Percentiles rank a stretch among this genome's conserved stretches.
phyloP scores from a whole-genome alignment of 2,329 filamentous ascomycete genomes.

The Calonectria honghensis region DNA sequence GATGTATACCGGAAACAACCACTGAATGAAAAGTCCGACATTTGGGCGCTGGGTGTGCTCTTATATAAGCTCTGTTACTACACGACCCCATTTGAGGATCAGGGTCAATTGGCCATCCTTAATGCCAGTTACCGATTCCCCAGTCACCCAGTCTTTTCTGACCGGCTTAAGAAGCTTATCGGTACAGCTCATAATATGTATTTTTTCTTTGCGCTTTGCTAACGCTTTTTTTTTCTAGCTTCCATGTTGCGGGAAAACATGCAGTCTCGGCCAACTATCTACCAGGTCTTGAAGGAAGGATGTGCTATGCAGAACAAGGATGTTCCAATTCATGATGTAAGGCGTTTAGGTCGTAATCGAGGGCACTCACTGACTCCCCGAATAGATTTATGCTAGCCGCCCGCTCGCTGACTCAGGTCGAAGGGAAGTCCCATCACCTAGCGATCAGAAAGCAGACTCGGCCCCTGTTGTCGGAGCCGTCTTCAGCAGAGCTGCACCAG shows the following conservation, averaged over 20 bases:
- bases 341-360: constrained; percentile 56
- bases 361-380: constrained; percentile 33
- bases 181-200: constrained; percentile 68
- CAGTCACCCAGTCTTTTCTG: constrained; percentile 90
- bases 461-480: constrained; percentile 85
- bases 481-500: constrained; percentile 83
- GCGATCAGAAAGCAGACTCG: constrained; percentile 70
- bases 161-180: constrained; percentile 91
- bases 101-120: constrained; percentile 96
- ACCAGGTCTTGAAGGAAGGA: constrained; percentile 90
- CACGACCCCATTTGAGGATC: constrained; percentile 98
- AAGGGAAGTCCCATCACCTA: constrained; percentile 70
- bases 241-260: constrained; percentile 94
- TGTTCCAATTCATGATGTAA: constrained; percentile 91
- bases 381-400: constrained; percentile 82
- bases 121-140: constrained; percentile 97
- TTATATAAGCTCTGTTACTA: constrained; percentile 99
- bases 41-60: constrained; percentile 96
- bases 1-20: constrained; percentile 97
- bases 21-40: constrained; percentile 99
- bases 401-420: constrained; percentile 77
- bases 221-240: constrained; percentile 78
- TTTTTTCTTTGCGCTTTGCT: constrained; percentile 40
- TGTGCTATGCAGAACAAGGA: constrained; percentile 92
- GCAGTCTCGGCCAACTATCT: constrained; percentile 89